phyloP scores from a whole-genome alignment of 202 grass and related monocot genomes.

The Tripidium arundinaceum region DNA sequence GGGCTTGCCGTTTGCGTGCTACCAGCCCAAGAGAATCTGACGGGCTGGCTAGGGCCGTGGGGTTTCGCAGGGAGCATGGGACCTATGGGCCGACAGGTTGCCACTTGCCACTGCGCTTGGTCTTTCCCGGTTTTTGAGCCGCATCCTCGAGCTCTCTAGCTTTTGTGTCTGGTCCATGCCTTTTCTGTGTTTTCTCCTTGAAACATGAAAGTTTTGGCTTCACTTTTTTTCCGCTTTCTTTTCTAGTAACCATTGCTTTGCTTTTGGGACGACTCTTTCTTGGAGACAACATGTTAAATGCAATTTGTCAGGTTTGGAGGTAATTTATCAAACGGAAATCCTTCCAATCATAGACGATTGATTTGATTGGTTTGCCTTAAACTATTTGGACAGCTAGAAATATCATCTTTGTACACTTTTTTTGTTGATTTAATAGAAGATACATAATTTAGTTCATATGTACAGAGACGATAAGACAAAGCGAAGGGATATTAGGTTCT shows the following conservation, averaged over 20 bases:
- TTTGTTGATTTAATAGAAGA: neutral
- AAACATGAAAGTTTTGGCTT: constrained; percentile 24
- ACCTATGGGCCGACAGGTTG: constrained; percentile 9
- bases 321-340: neutral
- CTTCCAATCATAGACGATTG: neutral
- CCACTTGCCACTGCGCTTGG: neutral
- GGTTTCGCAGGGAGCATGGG: neutral
- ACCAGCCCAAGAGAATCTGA: neutral
- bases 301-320: neutral
- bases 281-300: neutral
- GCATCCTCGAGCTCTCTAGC: neutral
- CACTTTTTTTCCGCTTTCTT: neutral
- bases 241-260: neutral
- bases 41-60: neutral
- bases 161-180: neutral
- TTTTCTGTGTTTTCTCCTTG: neutral
- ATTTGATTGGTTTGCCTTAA: neutral
- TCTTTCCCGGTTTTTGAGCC: constrained; percentile 15
- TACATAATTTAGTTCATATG: neutral
- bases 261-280: neutral
- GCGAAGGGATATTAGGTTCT: too few species aligned
- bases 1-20: neutral
- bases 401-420: neutral
- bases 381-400: neutral
- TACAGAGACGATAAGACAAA: neutral